Conservation (phyloP, 73 alveolate species). For the Blepharisma stoltei region DNA sequence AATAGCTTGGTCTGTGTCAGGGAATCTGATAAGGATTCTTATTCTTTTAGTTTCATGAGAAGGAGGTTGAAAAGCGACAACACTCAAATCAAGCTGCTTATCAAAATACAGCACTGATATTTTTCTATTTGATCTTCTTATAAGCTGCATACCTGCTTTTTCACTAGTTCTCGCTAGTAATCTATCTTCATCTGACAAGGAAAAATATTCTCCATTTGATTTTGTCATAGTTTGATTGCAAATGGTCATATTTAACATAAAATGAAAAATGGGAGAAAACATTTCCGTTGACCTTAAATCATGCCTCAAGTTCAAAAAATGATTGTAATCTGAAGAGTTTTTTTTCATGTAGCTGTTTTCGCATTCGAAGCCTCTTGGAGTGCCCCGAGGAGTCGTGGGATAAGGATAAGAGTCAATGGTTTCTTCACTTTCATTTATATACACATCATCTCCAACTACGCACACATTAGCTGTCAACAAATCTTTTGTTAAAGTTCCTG, state of each 20-base stretch:
- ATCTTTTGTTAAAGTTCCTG: conserved; percentile 11
- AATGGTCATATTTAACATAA: not conserved
- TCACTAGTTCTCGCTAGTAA: conserved; percentile 6
- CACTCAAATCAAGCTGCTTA: not conserved
- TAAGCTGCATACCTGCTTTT: conserved; percentile 4
- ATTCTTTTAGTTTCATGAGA: not conserved
- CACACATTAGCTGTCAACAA: not conserved
- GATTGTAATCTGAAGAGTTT: too few relatives aligned
- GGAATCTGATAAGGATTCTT: not conserved
- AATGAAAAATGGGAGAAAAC: not conserved
- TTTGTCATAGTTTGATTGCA: not conserved
- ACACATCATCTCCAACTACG: not conserved
- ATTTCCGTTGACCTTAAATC: too few relatives aligned
- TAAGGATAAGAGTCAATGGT: not conserved
- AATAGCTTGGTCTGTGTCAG: not conserved
- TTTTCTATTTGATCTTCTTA: not conserved
- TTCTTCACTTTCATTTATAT: not conserved
- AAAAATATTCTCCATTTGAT: not conserved
- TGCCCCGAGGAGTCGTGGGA: too few relatives aligned
- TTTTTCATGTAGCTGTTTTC: too few relatives aligned
- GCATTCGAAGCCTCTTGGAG: too few relatives aligned
- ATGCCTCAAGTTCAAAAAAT: too few relatives aligned
- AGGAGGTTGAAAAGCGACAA: not conserved
- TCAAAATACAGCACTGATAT: not conserved
- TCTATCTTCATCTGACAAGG: not conserved